Evolutionary conservation across 2,329 filamentous ascomycete genomes (phyloP).

Genomic region (Fusarium sp.): DNA sequence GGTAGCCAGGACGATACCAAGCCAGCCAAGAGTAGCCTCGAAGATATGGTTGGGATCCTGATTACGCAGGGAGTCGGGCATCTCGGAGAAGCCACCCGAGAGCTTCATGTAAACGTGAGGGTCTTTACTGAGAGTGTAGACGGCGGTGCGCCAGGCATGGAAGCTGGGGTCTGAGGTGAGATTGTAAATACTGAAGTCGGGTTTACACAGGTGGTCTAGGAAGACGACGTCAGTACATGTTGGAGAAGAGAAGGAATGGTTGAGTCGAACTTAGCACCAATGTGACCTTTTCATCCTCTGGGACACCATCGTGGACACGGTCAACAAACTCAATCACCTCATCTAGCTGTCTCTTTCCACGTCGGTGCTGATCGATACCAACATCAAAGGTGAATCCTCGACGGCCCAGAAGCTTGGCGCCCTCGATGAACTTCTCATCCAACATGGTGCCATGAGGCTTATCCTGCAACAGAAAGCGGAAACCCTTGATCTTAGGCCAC

Average conservation of each 20-base stretch:
- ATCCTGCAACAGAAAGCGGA: conserved; percentile 86
- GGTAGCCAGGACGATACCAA: conserved; percentile 76
- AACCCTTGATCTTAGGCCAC: conserved; percentile 80
- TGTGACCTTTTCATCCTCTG: conserved; percentile 70
- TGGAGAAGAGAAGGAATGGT: not conserved
- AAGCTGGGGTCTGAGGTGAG: conserved; percentile 69
- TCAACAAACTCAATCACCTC: conserved; percentile 79
- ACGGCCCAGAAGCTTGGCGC: conserved; percentile 73
- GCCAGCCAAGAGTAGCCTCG: conserved; percentile 75
- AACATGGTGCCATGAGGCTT: conserved; percentile 77
- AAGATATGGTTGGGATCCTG: conserved; percentile 70
- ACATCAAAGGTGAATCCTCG: conserved; percentile 82
- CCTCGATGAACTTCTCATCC: conserved; percentile 72
- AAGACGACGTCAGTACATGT: conserved; percentile 19
- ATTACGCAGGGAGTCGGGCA: conserved; percentile 68
- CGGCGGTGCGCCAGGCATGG: conserved; percentile 75
- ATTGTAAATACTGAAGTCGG: conserved; percentile 76
- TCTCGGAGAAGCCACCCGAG: conserved; percentile 87
- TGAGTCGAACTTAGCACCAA: conserved; percentile 77
- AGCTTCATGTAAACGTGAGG: conserved; percentile 87
- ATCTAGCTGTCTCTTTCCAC: conserved; percentile 79
- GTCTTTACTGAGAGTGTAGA: conserved; percentile 75
- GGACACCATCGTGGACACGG: conserved; percentile 72
- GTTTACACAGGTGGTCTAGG: conserved; percentile 90
- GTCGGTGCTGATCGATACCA: conserved; percentile 83